These are phyloP conservation scores for Nemania bipapillata DNA, from an alignment of 2,329 filamentous ascomycete species.

Conservation along the genomic window DNA sequence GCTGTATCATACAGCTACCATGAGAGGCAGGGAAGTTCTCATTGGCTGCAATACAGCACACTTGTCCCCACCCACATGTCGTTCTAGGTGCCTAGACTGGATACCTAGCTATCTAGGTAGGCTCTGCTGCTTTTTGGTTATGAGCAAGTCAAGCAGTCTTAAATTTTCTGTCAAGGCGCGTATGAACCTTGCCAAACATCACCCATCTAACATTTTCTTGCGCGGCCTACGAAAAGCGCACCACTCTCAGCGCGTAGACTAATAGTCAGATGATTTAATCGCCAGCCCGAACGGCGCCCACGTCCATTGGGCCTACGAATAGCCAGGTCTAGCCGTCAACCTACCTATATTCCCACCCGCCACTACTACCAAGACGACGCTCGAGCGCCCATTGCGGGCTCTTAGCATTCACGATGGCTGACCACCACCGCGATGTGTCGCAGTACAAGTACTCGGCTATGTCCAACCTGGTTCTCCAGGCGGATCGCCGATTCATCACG, in stretches of 20 bases:
- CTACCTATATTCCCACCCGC: conserved; percentile 24
- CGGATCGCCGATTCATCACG: conserved; percentile 94
- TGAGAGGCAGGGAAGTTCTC: neutral
- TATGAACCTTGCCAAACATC: conserved; percentile 14
- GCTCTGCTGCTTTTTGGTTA: neutral
- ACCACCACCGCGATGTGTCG: conserved; percentile 82
- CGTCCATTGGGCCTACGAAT: conserved; percentile 47
- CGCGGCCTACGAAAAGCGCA: conserved; percentile 5
- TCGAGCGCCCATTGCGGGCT: conserved; percentile 29
- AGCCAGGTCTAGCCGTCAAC: conserved; percentile 46
- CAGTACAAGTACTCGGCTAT: conserved; percentile 99
- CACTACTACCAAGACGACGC: conserved; percentile 20
- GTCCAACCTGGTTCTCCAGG: conserved; percentile 99
- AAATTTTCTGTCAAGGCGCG: conserved; percentile 33
- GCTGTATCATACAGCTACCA: no score
- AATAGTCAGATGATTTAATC: conserved; percentile 45
- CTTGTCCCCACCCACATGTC: neutral
- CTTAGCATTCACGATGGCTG: conserved; percentile 69
- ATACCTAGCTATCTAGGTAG: no score
- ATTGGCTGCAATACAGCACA: no score
- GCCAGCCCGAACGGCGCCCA: conserved; percentile 40
- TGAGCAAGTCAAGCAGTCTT: conserved; percentile 23
- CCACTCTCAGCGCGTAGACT: conserved; percentile 15
- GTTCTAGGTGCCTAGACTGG: neutral
- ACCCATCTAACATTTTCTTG: neutral